phyloP scores from a whole-genome alignment of 1,284 basidiomycete species.

The Taiwanofungus camphoratus region DNA sequence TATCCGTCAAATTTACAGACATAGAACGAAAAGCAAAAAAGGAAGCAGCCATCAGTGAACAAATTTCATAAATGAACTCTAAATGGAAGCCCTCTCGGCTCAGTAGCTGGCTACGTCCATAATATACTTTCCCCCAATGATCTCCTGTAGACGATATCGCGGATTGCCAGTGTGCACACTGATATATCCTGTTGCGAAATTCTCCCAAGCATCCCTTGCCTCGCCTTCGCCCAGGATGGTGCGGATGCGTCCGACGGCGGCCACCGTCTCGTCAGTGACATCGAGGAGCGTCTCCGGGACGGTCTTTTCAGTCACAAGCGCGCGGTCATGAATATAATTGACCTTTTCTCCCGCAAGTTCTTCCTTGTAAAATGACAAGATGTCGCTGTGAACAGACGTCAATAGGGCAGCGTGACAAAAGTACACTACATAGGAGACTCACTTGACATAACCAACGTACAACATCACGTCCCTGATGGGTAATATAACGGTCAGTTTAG shows the following conservation, averaged over 20 bases:
- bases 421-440: not conserved
- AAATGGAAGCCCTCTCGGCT: too few relatives aligned
- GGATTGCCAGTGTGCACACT: slow-evolving; percentile 6
- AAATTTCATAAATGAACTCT: too few relatives aligned
- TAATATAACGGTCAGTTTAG: slow-evolving; percentile 4
- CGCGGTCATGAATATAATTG: slow-evolving; percentile 15
- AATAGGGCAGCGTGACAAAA: not conserved
- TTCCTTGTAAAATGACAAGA: slow-evolving; percentile 17
- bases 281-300: slow-evolving; percentile 4
- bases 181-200: slow-evolving; percentile 16
- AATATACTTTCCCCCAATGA: slow-evolving; percentile 6
- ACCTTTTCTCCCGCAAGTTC: slow-evolving; percentile 12
- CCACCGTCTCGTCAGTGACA: slow-evolving; percentile 11
- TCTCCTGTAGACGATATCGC: slow-evolving; percentile 7
- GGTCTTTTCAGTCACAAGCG: slow-evolving; percentile 7
- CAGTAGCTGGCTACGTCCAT: slow-evolving; percentile 2
- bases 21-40: too few relatives aligned
- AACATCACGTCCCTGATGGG: slow-evolving; percentile 6
- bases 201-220: slow-evolving; percentile 14
- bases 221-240: slow-evolving; percentile 10
- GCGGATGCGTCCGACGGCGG: slow-evolving; percentile 10
- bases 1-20: too few relatives aligned
- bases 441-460: slow-evolving; percentile 12
- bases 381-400: slow-evolving; percentile 5
- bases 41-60: too few relatives aligned